These are phyloP conservation scores for Sugiyamaella paludigena DNA, from an alignment of 1,139 yeast genomes.

Conservation along the genomic window DNA sequence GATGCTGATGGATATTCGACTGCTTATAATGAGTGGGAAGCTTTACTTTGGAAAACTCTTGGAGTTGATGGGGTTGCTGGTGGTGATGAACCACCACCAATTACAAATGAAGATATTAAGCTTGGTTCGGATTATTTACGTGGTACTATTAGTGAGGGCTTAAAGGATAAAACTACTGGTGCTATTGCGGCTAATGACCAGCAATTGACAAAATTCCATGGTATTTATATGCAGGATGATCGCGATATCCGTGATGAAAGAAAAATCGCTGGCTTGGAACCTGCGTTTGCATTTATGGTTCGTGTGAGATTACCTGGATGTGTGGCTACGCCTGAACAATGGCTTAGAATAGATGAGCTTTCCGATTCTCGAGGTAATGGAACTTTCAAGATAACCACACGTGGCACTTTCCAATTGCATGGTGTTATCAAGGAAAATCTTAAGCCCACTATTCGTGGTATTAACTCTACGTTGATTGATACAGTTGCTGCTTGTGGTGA, in stretches of 20 bases:
- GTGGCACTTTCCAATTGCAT: constrained; percentile 96
- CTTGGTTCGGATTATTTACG: constrained; percentile 79
- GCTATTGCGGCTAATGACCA: constrained; percentile 91
- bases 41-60: constrained; percentile 78
- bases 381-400: constrained; percentile 89
- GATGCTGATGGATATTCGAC: constrained; percentile 95
- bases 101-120: constrained; percentile 95
- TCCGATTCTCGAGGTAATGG: constrained; percentile 87
- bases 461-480: constrained; percentile 86
- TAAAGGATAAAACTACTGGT: constrained; percentile 80
- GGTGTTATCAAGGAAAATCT: constrained; percentile 89
- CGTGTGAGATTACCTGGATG: constrained; percentile 97
- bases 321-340: constrained; percentile 80
- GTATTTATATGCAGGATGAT: constrained; percentile 98
- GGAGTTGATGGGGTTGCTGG: constrained; percentile 84
- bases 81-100: constrained; percentile 92
- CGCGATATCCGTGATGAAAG: constrained; percentile 94
- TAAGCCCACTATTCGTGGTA: constrained; percentile 89
- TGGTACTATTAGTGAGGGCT: constrained; percentile 90
- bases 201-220: constrained; percentile 95
- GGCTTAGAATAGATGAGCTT: constrained; percentile 80
- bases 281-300: constrained; percentile 94
- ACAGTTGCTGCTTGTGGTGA: constrained; percentile 99
- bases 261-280: constrained; percentile 88
- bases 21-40: constrained; percentile 86